A percentile compares a stretch with the other conserved stretches of the same genome.
Conservation (phyloP, 2,329 filamentous ascomycete genomes). For the Aspergillus oerlinghausenensis region DNA sequence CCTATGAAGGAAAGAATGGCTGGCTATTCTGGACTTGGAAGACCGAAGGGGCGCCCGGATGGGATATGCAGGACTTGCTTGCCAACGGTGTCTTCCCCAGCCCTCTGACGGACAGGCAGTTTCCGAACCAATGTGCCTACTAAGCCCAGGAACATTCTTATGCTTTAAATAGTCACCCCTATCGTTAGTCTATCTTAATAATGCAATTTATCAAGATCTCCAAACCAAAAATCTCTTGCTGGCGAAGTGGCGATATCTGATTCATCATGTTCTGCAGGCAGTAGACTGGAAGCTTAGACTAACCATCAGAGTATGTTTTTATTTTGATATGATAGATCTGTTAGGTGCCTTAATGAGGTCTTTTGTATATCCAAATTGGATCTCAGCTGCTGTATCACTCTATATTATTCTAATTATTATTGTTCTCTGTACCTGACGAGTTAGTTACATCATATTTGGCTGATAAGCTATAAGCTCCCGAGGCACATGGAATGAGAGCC, state of each 20-base stretch:
- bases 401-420: too few relatives aligned
- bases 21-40: slow-evolving; percentile 51
- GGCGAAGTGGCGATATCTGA: too few relatives aligned
- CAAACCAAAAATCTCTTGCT: not conserved
- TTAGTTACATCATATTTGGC: too few relatives aligned
- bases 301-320: too few relatives aligned
- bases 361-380: too few relatives aligned
- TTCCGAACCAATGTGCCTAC: slow-evolving; percentile 28
- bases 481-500: not conserved
- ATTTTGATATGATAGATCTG: too few relatives aligned
- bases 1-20: slow-evolving; percentile 39
- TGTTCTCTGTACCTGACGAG: too few relatives aligned
- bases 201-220: not conserved
- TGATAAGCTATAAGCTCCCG: not conserved
- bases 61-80: slow-evolving; percentile 44
- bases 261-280: too few relatives aligned
- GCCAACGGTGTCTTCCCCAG: slow-evolving; percentile 47
- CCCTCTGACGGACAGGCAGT: slow-evolving; percentile 31
- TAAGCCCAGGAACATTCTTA: not conserved
- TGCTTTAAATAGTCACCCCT: not conserved
- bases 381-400: too few relatives aligned
- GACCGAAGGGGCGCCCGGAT: slow-evolving; percentile 46
- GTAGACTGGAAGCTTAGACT: too few relatives aligned
- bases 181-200: not conserved
- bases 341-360: too few relatives aligned